Evolutionary conservation across 108 stramenopile genomes (phyloP).

Genomic region (Craspedostauros australis): DNA sequence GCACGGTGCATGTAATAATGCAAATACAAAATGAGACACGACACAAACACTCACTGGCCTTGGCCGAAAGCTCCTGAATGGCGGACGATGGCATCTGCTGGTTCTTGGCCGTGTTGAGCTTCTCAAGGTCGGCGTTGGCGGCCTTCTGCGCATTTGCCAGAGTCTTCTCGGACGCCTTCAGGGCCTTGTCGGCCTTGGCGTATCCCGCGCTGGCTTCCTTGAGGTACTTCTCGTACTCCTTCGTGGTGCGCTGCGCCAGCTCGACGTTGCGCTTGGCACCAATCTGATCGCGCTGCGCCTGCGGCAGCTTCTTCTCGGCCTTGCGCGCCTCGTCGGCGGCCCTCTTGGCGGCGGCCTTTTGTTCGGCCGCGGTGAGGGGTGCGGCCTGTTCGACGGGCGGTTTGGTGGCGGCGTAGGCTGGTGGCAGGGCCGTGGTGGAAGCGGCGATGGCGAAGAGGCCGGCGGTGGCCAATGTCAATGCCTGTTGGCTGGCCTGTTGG

Average conservation of each 20-base stretch:
- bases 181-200: slow-evolving; percentile 11
- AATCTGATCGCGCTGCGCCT: slow-evolving; percentile 13
- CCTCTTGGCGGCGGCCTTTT: too few species aligned
- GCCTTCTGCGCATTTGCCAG: slow-evolving; percentile 12
- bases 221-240: slow-evolving; percentile 19
- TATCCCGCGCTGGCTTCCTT: slow-evolving; percentile 14
- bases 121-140: slow-evolving; percentile 6
- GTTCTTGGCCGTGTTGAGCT: slow-evolving; percentile 18
- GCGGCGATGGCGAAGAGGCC: too few species aligned
- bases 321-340: neutral
- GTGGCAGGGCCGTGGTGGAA: too few species aligned
- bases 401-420: too few species aligned
- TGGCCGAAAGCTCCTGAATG: slow-evolving; percentile 14
- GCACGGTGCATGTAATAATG: neutral
- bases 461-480: too few species aligned
- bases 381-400: too few species aligned
- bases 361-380: too few species aligned
- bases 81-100: slow-evolving; percentile 25
- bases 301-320: slow-evolving; percentile 3
- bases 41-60: slow-evolving; percentile 13
- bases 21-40: neutral
- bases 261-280: slow-evolving; percentile 9
- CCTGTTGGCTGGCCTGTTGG: too few species aligned
- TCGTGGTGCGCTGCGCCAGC: slow-evolving; percentile 11
- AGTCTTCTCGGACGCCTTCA: slow-evolving; percentile 10